Base-by-base conservation (phyloP, 2,329 filamentous ascomycete species). In the Fusarium nanum region DNA sequence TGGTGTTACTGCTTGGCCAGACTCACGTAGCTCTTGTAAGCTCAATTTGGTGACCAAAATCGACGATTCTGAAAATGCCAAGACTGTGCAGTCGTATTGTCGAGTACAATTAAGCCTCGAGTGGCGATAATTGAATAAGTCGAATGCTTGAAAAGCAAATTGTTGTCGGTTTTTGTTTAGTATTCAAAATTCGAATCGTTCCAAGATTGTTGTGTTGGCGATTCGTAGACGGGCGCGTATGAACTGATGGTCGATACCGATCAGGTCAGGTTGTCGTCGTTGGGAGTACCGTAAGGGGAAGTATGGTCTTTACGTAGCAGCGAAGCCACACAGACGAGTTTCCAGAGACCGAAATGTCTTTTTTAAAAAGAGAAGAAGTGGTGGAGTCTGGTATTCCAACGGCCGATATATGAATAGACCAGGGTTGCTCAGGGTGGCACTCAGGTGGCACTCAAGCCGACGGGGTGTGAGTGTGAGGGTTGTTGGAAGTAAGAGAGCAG, bases 391-490 rank as follows among this genome's bases (percentile, higher is more conserved):
- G 56, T 71, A 53, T 58, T 52, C 68, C 52, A 71, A 71, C 40
- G 52, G 49, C 46, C 45, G 56, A 57, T 71, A 65, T 71, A 71
- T 65, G 64, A 59, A 41, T 27, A 56, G 64, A 61, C 68, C 45
- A 69, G 64, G 64, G 53, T 67, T 48, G 56, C 57, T 58, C 53
- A 57, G 37, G n/a, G 53, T 66, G 56, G 55, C 53, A 71, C 68
- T 52, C 16, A 53, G 55, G 67, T 71, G 62, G 63, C 55, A 68
- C 68, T 64, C 34, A 60, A 48, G 68, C 34, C 8, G 59, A 67
- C 52, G 60, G 48, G 48, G 41, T 57, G 44, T 50, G 58, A 58
- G 47, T 30, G 12, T 30, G 28, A 30, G 28, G 28, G 28, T 30
- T 30, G 49, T 48, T 47, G 32, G 54, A 44, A 48, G 53, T 32